Conservation (phyloP, 306 rosid species). For the Benincasa hispida region DNA sequence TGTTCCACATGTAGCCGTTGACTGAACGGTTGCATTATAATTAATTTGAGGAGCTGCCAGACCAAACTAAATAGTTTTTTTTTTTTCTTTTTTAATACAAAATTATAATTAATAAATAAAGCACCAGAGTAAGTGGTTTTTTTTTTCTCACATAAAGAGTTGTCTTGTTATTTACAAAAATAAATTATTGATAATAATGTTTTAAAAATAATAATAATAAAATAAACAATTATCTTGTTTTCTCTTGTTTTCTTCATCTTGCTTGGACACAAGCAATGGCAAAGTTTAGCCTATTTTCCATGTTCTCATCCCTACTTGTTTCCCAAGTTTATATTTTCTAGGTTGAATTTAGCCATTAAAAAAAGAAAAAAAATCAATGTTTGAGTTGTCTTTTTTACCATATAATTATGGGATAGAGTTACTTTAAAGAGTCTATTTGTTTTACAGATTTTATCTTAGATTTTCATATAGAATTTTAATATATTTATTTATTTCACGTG, state of each 20-base stretch:
- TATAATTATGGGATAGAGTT: too few relatives aligned
- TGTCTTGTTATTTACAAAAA: background rate
- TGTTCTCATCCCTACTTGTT: background rate
- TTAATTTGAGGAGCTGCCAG: background rate
- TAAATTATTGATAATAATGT: background rate
- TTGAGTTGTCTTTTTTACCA: background rate
- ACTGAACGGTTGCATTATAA: background rate
- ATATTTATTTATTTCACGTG: too few relatives aligned
- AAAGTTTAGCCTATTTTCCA: background rate
- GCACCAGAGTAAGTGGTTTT: too few relatives aligned
- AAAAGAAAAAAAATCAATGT: background rate
- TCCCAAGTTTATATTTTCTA: background rate
- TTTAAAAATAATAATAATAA: background rate
- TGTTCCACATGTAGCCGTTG: conserved; percentile 1
- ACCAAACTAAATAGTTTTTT: too few relatives aligned
- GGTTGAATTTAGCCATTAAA: background rate
- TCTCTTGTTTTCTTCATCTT: background rate
- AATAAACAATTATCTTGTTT: background rate
- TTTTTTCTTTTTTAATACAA: too few relatives aligned
- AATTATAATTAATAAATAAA: too few relatives aligned
- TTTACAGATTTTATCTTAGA: too few relatives aligned
- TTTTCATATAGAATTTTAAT: too few relatives aligned
- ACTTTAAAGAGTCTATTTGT: too few relatives aligned
- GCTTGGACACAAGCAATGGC: background rate
- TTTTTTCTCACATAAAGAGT: background rate